Conservation (phyloP, 2,329 filamentous ascomycete genomes). For the Colletotrichum siamense region DNA sequence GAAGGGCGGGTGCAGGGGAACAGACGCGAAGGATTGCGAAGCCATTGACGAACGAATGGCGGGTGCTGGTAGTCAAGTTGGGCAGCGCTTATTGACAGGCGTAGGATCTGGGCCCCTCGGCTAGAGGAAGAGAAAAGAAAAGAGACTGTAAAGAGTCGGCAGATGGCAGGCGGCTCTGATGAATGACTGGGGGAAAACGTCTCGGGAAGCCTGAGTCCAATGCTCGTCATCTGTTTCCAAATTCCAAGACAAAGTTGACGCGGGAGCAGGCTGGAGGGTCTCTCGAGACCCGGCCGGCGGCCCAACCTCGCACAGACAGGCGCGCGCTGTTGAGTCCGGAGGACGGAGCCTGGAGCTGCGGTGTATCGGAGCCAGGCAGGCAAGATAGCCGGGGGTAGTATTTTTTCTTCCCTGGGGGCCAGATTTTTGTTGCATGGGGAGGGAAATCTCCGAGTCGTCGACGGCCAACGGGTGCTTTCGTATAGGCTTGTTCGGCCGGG, state of each 20-base stretch:
- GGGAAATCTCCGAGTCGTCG: constrained; percentile 6
- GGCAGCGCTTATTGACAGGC: background rate
- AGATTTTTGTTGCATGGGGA: background rate
- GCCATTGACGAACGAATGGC: background rate
- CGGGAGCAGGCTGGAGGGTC: background rate
- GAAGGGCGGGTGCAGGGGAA: background rate
- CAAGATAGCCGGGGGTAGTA: background rate
- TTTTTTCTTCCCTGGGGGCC: background rate
- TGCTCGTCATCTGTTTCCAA: background rate
- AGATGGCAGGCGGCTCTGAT: background rate
- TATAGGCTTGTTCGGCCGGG: background rate
- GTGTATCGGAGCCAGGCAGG: constrained; percentile 1
- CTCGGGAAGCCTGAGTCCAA: background rate
- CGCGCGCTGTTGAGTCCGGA: constrained; percentile 9
- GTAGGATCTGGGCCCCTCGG: background rate
- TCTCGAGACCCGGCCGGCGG: background rate
- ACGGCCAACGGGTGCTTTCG: background rate
- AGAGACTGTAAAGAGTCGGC: background rate
- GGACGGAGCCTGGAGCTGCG: background rate
- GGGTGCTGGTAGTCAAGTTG: background rate
- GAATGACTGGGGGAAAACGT: background rate
- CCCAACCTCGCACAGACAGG: constrained; percentile 3
- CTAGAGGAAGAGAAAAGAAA: background rate
- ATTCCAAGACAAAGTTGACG: background rate
- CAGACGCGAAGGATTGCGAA: constrained; percentile 18